Base-by-base conservation (phyloP, 179 eudicot species). In the Beta lomatogona region DNA sequence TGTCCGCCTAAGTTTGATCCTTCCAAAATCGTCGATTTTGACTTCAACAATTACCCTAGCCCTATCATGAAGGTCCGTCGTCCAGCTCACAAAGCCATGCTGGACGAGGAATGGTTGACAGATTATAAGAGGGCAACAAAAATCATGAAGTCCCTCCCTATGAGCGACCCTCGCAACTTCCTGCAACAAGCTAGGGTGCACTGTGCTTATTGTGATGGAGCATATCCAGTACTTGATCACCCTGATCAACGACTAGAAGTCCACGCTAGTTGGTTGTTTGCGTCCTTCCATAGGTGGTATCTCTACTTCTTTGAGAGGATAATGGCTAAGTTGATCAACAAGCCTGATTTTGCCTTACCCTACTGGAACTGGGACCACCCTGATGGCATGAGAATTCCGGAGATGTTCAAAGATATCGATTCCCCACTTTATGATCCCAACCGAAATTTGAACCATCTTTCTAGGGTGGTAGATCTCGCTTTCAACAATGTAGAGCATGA, bases 291-390 rank as follows among this genome's bases (percentile, higher is more conserved):
- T 18, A 44, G 83, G 65, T 61, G 79, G 74, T 54, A 81, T 6
- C 41, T 81, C 45, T 81, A 66, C 69, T 81, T 80, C 48, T 80
- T 72, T 21, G 83, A 80, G 78, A 28, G 83, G 63, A 80, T 80
- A 4, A 3, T 72, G 46, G 61, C 63, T 19, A 80, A 63, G 44
- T 18, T 80, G 74, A 41, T 81, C 41, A 58, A 53, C 2, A 65
- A 74, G 31, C 71, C 71, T 1, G 60, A 6, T 18, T 65, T 81
- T 8, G 74, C 74, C 5, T 12, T 81, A 21, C 83, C 83, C 9
- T 81, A 36, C 19, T 81, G 79, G 79, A 75, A 74, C 52, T 81
- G 79, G 83, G 83, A 81, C 16, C 74, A 74, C 19, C 83, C 79
- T 2, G 65, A 80, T 14, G 78, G 78, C 7, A 81, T 74, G 83